A percentile compares a stretch with the other conserved stretches of the same genome.
Conservation (phyloP, 2,329 filamentous ascomycete species). For the Zasmidium angulare region DNA sequence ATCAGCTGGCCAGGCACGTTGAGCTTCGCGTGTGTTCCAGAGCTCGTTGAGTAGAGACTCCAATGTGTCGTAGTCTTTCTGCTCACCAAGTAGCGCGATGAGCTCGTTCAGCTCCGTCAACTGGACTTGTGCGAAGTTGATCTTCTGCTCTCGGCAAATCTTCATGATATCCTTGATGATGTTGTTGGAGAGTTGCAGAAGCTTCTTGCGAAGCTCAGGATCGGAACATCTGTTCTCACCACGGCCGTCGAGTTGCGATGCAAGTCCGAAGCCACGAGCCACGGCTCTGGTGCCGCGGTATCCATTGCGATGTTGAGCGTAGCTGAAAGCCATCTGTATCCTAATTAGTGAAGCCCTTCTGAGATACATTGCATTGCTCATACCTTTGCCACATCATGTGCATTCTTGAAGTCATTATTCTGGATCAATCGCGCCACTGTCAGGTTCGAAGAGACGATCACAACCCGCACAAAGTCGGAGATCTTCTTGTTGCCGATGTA, state of each 20-base stretch:
- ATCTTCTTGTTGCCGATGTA: slow-evolving; percentile 40
- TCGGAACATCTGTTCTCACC: slow-evolving; percentile 39
- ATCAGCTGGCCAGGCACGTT: slow-evolving; percentile 45
- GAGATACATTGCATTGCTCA: not conserved
- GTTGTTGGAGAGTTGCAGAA: slow-evolving; percentile 40
- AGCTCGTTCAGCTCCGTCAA: slow-evolving; percentile 49
- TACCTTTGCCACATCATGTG: slow-evolving; percentile 42
- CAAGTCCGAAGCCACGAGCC: slow-evolving; percentile 48
- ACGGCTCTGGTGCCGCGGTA: slow-evolving; percentile 44
- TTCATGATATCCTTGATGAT: slow-evolving; percentile 45
- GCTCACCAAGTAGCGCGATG: slow-evolving; percentile 49
- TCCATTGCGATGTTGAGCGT: slow-evolving; percentile 43
- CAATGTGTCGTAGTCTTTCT: slow-evolving; percentile 48
- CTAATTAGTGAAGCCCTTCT: not conserved
- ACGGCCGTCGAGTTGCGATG: slow-evolving; percentile 46
- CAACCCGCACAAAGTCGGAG: slow-evolving; percentile 42
- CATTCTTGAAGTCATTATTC: slow-evolving; percentile 41
- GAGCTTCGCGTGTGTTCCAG: slow-evolving; percentile 49
- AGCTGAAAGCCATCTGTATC: slow-evolving; percentile 42
- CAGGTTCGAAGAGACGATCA: slow-evolving; percentile 42
- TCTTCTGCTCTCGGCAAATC: slow-evolving; percentile 43
- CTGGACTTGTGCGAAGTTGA: slow-evolving; percentile 47
- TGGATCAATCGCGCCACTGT: slow-evolving; percentile 38
- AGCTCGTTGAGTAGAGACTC: slow-evolving; percentile 44
- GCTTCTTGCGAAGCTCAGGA: slow-evolving; percentile 34